phyloP scores from a whole-genome alignment of 352 stramenopile species.

The Phytopythium oedochilum region DNA sequence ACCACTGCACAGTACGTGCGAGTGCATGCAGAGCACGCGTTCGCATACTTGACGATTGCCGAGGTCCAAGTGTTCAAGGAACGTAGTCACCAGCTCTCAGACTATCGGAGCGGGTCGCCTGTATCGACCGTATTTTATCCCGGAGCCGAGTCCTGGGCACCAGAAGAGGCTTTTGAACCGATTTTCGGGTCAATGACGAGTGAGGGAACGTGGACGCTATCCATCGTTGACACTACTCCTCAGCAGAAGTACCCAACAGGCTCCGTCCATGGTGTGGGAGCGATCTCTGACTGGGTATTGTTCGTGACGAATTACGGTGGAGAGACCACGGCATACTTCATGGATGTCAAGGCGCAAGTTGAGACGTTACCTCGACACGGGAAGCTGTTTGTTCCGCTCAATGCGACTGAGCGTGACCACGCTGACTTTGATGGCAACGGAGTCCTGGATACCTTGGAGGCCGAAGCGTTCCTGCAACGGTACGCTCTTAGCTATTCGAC shows the following conservation, averaged over 20 bases:
- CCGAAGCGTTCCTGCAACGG: conserved; percentile 37
- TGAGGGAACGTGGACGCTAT: conserved; percentile 57
- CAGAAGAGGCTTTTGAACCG: conserved; percentile 54
- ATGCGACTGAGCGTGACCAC: conserved; percentile 56
- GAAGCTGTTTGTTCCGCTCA: conserved; percentile 44
- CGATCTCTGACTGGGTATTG: conserved; percentile 71
- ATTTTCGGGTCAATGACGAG: conserved; percentile 41
- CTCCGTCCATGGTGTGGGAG: conserved; percentile 31
- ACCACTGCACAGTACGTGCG: conserved; percentile 58
- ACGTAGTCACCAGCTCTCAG: conserved; percentile 44
- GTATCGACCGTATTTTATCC: conserved; percentile 44
- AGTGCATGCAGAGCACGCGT: conserved; percentile 38
- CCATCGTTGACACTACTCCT: conserved; percentile 33
- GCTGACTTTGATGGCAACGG: conserved; percentile 57
- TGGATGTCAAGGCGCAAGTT: conserved; percentile 60
- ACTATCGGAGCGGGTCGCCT: conserved; percentile 51
- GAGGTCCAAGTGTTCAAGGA: conserved; percentile 75
- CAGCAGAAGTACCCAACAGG: conserved; percentile 6
- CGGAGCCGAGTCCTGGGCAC: conserved; percentile 43
- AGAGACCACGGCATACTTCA: conserved; percentile 46
- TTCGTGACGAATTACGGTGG: conserved; percentile 59
- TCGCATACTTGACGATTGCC: conserved; percentile 47
- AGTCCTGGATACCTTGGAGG: conserved; percentile 52
- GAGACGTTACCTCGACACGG: conserved; percentile 68
- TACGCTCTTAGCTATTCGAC: conserved; percentile 48